phyloP scores from a whole-genome alignment of 2,329 filamentous ascomycete species.

The Moelleriella libera region DNA sequence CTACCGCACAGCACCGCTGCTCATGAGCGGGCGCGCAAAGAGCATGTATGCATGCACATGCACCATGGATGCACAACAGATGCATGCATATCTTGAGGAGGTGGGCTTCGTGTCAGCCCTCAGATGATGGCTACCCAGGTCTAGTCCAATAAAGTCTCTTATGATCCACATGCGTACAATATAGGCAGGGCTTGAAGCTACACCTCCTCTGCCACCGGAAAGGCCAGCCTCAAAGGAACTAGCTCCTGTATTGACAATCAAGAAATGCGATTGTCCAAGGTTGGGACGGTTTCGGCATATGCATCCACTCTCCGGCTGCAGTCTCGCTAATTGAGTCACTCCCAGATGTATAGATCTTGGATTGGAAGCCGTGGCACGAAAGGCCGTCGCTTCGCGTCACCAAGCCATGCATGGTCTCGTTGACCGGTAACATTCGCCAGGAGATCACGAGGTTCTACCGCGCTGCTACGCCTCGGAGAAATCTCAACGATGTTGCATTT shows the following conservation, averaged over 20 bases:
- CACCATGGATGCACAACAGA: not conserved
- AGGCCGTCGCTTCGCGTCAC: no score
- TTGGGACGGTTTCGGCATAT: not conserved
- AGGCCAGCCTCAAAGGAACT: not conserved
- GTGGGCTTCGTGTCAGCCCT: not conserved
- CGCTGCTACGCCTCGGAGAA: not conserved
- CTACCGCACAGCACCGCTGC: no score
- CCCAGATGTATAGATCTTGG: not conserved
- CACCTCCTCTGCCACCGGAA: not conserved
- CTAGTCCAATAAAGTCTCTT: not conserved
- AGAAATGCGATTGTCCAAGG: not conserved
- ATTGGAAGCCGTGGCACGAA: not conserved
- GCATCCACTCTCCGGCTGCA: not conserved
- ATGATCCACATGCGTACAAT: not conserved
- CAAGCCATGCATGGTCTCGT: no score
- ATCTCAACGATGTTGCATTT: not conserved
- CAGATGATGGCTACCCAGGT: not conserved
- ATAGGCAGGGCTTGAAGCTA: not conserved
- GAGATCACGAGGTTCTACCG: not conserved
- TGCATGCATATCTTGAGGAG: not conserved
- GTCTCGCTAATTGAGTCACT: not conserved
- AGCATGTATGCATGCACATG: no score
- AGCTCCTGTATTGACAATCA: not conserved
- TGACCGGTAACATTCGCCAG: not conserved
- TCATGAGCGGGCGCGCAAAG: no score